Evolutionary conservation across 2,329 filamentous ascomycete genomes (phyloP), one percentile per base, ranked within the genome.

Genomic region (Cercospora janseana): DNA sequence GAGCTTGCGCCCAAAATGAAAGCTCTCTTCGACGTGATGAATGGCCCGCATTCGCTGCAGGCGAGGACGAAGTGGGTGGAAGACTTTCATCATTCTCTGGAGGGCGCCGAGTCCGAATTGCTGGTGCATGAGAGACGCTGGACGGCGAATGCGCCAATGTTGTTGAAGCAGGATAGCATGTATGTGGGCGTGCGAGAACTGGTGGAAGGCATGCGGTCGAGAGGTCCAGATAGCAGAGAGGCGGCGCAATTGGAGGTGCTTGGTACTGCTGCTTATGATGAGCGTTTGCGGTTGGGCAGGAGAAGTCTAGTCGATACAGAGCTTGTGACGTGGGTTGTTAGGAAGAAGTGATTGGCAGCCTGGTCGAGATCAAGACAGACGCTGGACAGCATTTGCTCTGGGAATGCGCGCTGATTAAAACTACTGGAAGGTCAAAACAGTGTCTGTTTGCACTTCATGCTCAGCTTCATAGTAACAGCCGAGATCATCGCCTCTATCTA

Each of bases 261-360:
- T 48, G 34, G 32, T 4, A 21, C 23, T 26, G 12, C 24, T 8
- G 27, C 15, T n/a, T 28, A 32, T n/a, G 26, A 37, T 9, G 35
- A 40, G 8, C 32, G 27, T 13, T 23, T 23, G 35, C 15, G 4
- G 20, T 20, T 28, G 27, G 6, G 12, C 18, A 41, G 18, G 7
- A 42, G 46, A 32, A 32, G 27, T 28, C 15, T 32, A 4, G 16
- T 32, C 7, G 27, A 48, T 6, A 28, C 26, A 3, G 18, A 27
- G 15, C 41, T 48, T 34, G 35, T 29, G 16, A 48, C 32, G 4
- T 48, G 46, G 16, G 26, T 48, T 4, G 45, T 13, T 15, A 21
- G 45, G 12, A 48, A 48, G 16, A 24, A 16, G 35, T 40, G 21
- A 24, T 9, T 10, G 13, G 12, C 6, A 13, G n/a, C 6, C 21